Evolutionary conservation across 371 early-diverging fungal species (phyloP).

Genomic region (Dinochytrium kinnereticum): DNA sequence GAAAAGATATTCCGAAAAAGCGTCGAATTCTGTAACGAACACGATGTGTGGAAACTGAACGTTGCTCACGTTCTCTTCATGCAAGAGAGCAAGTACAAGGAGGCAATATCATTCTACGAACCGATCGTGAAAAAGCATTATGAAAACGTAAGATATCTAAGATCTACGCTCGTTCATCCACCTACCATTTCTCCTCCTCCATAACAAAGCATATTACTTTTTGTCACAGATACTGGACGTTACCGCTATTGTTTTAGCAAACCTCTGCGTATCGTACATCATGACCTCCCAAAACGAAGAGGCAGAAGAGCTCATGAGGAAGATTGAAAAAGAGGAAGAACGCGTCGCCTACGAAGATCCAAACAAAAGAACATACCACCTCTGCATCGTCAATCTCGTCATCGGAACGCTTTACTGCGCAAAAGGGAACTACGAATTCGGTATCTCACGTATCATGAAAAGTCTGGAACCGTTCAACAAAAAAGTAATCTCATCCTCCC

Average conservation of each 20-base stretch:
- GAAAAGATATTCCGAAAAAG: constrained; percentile 60
- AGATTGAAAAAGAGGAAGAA: constrained; percentile 65
- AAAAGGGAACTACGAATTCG: constrained; percentile 67
- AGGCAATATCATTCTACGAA: constrained; percentile 63
- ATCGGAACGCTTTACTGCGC: constrained; percentile 68
- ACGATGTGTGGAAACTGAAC: constrained; percentile 62
- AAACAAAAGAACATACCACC: constrained; percentile 53
- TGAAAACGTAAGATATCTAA: constrained; percentile 50
- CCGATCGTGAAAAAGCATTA: constrained; percentile 59
- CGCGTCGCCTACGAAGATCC: constrained; percentile 59
- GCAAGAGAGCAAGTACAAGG: constrained; percentile 66
- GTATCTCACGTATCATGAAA: constrained; percentile 61
- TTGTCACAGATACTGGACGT: constrained; percentile 53
- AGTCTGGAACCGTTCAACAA: constrained; percentile 62
- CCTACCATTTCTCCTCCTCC: not conserved
- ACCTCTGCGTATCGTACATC: constrained; percentile 64
- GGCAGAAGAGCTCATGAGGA: constrained; percentile 63
- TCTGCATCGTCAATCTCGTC: constrained; percentile 64
- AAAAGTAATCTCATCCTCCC: constrained; percentile 45
- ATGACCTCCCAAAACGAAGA: constrained; percentile 66
- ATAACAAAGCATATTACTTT: not conserved
- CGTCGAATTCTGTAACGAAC: constrained; percentile 62
- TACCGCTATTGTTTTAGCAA: constrained; percentile 62
- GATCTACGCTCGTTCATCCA: not conserved
- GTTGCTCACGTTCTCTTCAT: constrained; percentile 66